phyloP scores from a whole-genome alignment of 257 asterid species.

The Ophiorrhiza pumila region DNA sequence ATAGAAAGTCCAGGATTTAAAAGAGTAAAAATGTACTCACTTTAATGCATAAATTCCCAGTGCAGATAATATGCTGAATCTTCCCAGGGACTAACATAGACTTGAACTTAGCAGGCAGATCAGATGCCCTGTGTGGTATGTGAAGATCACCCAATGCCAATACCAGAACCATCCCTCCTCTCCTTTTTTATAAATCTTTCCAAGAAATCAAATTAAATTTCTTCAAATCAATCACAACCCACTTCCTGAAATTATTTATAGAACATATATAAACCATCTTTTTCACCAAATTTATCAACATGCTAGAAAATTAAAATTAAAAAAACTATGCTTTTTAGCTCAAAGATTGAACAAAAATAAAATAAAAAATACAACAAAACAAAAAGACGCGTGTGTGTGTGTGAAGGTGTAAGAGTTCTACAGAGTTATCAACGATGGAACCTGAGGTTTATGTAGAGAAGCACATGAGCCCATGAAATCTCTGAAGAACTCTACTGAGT shows the following conservation, averaged over 20 bases:
- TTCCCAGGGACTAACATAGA: constrained; percentile 99
- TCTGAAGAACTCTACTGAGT: background rate
- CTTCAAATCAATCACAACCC: constrained; percentile 17
- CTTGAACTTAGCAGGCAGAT: constrained; percentile 90
- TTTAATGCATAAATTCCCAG: constrained; percentile 77
- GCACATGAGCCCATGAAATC: background rate
- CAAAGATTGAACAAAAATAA: background rate
- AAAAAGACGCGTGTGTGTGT: background rate
- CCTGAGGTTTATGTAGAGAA: constrained; percentile 5
- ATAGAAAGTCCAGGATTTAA: background rate
- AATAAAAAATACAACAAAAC: background rate
- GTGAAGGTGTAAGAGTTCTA: background rate
- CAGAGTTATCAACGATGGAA: background rate
- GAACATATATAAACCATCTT: background rate
- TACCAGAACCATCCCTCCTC: constrained; percentile 77
- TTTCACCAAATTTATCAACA: background rate
- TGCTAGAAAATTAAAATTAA: background rate
- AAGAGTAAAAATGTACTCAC: constrained; percentile 37
- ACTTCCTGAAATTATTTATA: constrained; percentile 15
- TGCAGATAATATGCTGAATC: constrained; percentile 87
- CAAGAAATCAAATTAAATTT: constrained; percentile 14
- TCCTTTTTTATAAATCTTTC: background rate
- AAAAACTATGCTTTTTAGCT: background rate
- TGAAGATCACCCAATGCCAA: constrained; percentile 97
- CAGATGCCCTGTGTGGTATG: constrained; percentile 90